phyloP scores from a whole-genome alignment of 768 basidiomycete genomes.

The Lentinula aciculospora region DNA sequence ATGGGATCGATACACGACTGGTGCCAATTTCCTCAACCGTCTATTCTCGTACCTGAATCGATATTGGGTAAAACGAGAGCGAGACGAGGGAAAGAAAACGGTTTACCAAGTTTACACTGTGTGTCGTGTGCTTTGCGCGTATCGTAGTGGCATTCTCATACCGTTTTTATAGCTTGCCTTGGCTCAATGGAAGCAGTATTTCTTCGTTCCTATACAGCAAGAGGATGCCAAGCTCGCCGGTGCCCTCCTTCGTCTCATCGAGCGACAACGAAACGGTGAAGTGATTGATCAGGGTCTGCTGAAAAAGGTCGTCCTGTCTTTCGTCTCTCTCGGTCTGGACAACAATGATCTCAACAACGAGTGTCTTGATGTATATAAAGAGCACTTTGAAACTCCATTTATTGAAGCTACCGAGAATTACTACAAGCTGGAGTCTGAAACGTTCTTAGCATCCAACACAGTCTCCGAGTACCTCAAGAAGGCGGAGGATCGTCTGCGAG shows the following conservation, averaged over 20 bases:
- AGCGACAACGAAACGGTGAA: conserved; percentile 91
- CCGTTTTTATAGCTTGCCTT: conserved; percentile 68
- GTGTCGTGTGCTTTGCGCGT: conserved; percentile 19
- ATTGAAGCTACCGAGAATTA: conserved; percentile 84
- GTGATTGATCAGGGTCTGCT: conserved; percentile 88
- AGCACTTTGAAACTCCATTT: conserved; percentile 88
- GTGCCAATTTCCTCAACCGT: conserved; percentile 95
- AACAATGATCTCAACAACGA: conserved; percentile 88
- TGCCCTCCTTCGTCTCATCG: conserved; percentile 85
- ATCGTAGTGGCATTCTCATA: neutral
- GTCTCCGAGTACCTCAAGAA: conserved; percentile 94
- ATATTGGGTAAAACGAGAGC: conserved; percentile 98
- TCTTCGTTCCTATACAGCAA: conserved; percentile 82
- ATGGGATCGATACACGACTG: conserved; percentile 96
- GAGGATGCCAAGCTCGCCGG: conserved; percentile 78
- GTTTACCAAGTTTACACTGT: conserved; percentile 98
- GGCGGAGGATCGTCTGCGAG: conserved; percentile 85
- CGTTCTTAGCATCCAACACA: conserved; percentile 83
- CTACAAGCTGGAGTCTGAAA: conserved; percentile 88
- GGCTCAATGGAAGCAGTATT: conserved; percentile 92
- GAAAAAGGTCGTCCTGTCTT: conserved; percentile 92
- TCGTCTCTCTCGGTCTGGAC: conserved; percentile 92
- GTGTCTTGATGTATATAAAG: conserved; percentile 89
- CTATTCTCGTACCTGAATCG: conserved; percentile 97
- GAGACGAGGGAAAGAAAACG: conserved; percentile 92